A percentile compares a stretch with the other conserved stretches of the same genome.
phyloP scores from a whole-genome alignment of 108 stramenopile genomes.

The Thalassiosira profunda region DNA sequence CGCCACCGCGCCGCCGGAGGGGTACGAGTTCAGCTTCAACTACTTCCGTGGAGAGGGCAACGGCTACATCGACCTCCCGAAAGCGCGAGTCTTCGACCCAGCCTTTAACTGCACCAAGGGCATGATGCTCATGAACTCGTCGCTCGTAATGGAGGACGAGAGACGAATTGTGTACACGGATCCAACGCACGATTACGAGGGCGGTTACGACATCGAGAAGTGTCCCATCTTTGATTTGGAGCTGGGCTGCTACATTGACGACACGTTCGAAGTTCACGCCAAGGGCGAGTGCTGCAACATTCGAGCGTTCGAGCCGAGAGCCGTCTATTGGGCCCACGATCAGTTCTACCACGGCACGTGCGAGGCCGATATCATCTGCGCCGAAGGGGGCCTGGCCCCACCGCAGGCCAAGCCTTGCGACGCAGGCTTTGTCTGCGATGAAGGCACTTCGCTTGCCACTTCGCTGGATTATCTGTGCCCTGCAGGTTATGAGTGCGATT shows the following conservation, averaged over 20 bases:
- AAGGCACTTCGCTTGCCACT: conserved; percentile 56
- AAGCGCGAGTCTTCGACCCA: conserved; percentile 63
- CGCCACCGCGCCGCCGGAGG: conserved; percentile 32
- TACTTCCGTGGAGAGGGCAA: conserved; percentile 53
- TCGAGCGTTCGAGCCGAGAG: conserved; percentile 23
- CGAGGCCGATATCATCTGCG: conserved; percentile 90
- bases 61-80: conserved; percentile 73
- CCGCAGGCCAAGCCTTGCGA: conserved; percentile 74
- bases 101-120: conserved; percentile 86
- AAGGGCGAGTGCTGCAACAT: conserved; percentile 53
- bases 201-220: conserved; percentile 49
- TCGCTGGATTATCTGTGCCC: conserved; percentile 56
- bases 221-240: conserved; percentile 41
- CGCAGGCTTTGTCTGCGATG: conserved; percentile 86
- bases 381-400: conserved; percentile 20
- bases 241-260: conserved; percentile 50
- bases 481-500: conserved; percentile 82
- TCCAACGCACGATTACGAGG: conserved; percentile 48
- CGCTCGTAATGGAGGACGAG: conserved; percentile 33
- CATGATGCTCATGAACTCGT: conserved; percentile 70
- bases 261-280: conserved; percentile 36
- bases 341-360: conserved; percentile 87
- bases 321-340: conserved; percentile 58
- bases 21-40: conserved; percentile 30
- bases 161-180: conserved; percentile 57